Evolutionary conservation across 495 filamentous ascomycete species (phyloP), one percentile per base, ranked within the genome.

Genomic region (Penicillium flavigenum): DNA sequence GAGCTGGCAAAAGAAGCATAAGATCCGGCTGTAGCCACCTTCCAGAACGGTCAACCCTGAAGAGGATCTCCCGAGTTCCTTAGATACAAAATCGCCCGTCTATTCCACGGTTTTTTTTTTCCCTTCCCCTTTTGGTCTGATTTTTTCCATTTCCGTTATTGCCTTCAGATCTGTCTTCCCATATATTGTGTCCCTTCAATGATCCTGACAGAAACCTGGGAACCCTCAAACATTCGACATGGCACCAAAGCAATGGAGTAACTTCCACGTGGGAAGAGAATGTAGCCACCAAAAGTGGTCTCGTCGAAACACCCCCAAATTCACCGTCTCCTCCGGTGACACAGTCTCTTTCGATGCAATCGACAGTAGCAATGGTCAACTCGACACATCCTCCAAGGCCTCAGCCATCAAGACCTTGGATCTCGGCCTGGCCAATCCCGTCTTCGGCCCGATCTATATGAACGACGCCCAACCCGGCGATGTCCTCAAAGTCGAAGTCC

Each of bases 301-400:
- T 42, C 73, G 73, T 49, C 67, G 76, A n/a, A 67, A 77, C 38
- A 49, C 65, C 12, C 78, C 79, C 11, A 73, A 74, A 11, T 58
- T 77, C 46, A 77, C 74, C n/a, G 71, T 82, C 47, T 59, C 71
- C 0, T 79, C 79, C 5, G 76, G 78, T 7, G 58, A 70, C 41
- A 71, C 68, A 4, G 66, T 81, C 47, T 67, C 73, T 16, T 79
- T 82, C 58, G 78, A 81, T 61, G 68, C 77, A 17, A 71, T 76
- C 38, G 78, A 81, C 59, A 79, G 79, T 53, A 79, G 79, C 63
- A 75, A 79, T 57, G 78, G 77, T 50, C 79, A 82, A 61, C 73
- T 82, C 46, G 63, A 65, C 11, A 56, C 66, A 1, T 54, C 54
- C 14, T 78, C 74, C 29, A 68, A 76, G 27, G 63, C 69, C 19